Conservation (phyloP, 108 stramenopile species). For the Ochromonas danica region DNA sequence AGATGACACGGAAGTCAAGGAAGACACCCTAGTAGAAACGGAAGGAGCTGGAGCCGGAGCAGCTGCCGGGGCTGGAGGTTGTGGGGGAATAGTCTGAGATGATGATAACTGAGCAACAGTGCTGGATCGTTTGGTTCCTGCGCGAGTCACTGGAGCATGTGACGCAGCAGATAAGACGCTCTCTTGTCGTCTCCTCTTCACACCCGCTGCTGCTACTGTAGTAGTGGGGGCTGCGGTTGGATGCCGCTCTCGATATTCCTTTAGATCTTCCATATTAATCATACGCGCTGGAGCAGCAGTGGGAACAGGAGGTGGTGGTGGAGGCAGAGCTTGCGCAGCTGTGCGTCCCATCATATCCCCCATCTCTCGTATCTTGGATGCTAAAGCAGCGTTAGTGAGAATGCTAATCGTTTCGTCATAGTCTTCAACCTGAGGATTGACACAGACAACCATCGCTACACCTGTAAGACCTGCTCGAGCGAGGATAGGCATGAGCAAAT, state of each 20-base stretch:
- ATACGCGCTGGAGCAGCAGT: neutral
- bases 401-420: slow-evolving; percentile 92
- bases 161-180: neutral
- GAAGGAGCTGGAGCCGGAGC: neutral
- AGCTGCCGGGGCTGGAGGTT: neutral
- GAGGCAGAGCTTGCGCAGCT: neutral
- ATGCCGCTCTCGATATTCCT: neutral
- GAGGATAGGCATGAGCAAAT: slow-evolving; percentile 88
- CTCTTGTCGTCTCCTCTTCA: neutral
- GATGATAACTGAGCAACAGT: neutral
- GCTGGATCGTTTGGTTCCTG: neutral
- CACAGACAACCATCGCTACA: slow-evolving; percentile 87
- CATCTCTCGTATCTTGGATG: slow-evolving; percentile 59
- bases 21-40: neutral
- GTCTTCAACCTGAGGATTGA: slow-evolving; percentile 74
- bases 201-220: slow-evolving; percentile 1
- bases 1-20: neutral
- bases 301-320: neutral
- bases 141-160: neutral
- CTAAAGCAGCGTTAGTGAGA: slow-evolving; percentile 68
- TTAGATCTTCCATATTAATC: neutral
- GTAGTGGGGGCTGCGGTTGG: neutral
- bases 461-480: slow-evolving; percentile 43
- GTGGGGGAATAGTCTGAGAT: neutral
- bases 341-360: neutral